These are phyloP conservation scores for Phytopythium helicoides DNA, from an alignment of 352 stramenopile species.

Conservation along the genomic window DNA sequence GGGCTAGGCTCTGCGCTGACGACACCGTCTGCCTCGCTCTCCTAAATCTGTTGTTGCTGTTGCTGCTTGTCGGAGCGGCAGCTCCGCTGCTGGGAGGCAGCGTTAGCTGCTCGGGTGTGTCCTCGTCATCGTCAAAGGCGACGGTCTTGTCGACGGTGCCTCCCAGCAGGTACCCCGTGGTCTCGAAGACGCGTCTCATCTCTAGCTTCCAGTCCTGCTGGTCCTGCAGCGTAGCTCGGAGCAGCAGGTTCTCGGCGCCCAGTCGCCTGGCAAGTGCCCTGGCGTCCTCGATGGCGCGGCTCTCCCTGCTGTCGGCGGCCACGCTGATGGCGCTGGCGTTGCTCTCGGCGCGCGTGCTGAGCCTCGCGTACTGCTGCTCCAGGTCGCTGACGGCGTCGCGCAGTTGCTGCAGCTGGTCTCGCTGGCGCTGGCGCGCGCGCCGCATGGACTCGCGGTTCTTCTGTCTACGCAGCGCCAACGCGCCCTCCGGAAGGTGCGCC, in stretches of 20 bases:
- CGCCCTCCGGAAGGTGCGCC: conserved; percentile 25
- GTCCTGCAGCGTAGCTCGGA: conserved; percentile 45
- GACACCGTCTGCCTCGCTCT: too few species aligned
- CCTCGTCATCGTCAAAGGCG: conserved; percentile 11
- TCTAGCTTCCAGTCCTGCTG: conserved; percentile 46
- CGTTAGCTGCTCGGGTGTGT: not conserved
- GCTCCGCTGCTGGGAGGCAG: not conserved
- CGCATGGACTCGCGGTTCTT: conserved; percentile 66
- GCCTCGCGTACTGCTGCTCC: conserved; percentile 36
- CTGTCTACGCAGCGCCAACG: conserved; percentile 34
- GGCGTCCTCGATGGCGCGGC: conserved; percentile 19
- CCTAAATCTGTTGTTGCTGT: too few species aligned
- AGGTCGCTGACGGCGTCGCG: conserved; percentile 33
- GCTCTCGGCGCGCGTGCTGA: conserved; percentile 17
- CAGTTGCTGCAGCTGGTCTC: conserved; percentile 41
- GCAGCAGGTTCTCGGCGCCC: conserved; percentile 47
- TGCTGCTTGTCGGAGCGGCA: too few species aligned
- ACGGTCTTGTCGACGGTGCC: conserved; percentile 12
- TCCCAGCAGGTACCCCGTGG: conserved; percentile 21
- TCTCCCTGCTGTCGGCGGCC: conserved; percentile 1
- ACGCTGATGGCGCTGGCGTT: too few species aligned
- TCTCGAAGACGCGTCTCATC: conserved; percentile 47
- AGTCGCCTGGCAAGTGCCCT: conserved; percentile 35
- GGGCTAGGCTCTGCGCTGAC: too few species aligned
- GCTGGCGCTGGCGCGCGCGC: conserved; percentile 43